Percentiles rank a stretch among this genome's conserved stretches.
These are phyloP conservation scores for Fusarium sp. DNA, from an alignment of 2,329 filamentous ascomycete genomes.

Conservation along the genomic window DNA sequence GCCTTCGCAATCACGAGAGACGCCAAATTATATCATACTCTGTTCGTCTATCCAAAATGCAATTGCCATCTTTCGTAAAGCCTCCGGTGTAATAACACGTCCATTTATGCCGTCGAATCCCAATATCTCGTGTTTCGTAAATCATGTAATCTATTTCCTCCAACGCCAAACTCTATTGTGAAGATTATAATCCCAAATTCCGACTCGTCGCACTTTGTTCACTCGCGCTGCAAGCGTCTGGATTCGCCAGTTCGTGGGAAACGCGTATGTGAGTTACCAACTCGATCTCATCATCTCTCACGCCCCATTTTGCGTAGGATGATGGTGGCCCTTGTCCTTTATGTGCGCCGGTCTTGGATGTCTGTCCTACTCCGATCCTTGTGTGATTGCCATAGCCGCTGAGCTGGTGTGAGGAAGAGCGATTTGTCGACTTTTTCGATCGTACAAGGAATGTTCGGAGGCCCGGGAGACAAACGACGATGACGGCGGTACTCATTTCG, in stretches of 20 bases:
- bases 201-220: not conserved
- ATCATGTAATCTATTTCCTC: not conserved
- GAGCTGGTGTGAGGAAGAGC: not conserved
- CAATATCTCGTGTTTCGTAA: not conserved
- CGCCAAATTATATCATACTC: not conserved
- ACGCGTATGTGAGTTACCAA: constrained; percentile 12
- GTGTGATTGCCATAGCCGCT: not conserved
- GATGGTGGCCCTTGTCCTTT: not conserved
- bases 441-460: constrained; percentile 10
- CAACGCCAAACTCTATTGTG: not conserved
- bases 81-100: not conserved
- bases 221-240: not conserved
- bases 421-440: constrained; percentile 1
- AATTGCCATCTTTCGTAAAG: not conserved
- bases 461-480: constrained; percentile 7
- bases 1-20: too few species aligned
- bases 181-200: not conserved
- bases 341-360: not conserved
- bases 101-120: not conserved
- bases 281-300: constrained; percentile 13
- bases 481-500: constrained; percentile 13
- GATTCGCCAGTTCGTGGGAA: not conserved
- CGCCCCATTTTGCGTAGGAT: constrained; percentile 8
- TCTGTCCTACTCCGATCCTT: not conserved
- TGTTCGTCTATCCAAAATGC: not conserved